phyloP scores from a whole-genome alignment of 2,329 filamentous ascomycete species.

The Trichoderma oligosporum region DNA sequence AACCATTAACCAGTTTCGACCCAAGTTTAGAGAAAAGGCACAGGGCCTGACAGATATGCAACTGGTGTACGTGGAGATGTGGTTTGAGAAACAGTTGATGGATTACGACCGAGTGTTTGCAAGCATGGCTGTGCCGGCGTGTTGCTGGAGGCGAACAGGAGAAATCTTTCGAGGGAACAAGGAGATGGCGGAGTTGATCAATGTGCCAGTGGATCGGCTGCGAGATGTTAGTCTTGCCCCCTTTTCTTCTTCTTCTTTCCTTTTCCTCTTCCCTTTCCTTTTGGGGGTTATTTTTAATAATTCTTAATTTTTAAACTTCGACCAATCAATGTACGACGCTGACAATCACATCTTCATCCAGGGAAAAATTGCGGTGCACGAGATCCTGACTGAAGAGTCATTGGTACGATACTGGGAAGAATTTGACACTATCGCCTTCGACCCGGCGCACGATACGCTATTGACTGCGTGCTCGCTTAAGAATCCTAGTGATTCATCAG shows the following conservation, averaged over 20 bases:
- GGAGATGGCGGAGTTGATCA: conserved; percentile 96
- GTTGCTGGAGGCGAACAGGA: conserved; percentile 92
- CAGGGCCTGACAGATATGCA: conserved; percentile 90
- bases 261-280: neutral
- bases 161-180: conserved; percentile 98
- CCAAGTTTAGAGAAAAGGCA: conserved; percentile 93
- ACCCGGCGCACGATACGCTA: conserved; percentile 88
- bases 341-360: conserved; percentile 35
- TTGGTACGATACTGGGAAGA: conserved; percentile 99
- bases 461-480: conserved; percentile 90
- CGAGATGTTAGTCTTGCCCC: conserved; percentile 66
- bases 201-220: conserved; percentile 84
- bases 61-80: conserved; percentile 94
- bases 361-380: conserved; percentile 92
- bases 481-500: conserved; percentile 66
- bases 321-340: neutral
- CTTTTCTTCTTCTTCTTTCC: neutral
- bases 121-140: conserved; percentile 97
- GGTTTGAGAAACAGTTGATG: conserved; percentile 95
- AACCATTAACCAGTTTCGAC: conserved; percentile 87
- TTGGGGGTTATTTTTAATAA: too few relatives aligned
- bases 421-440: conserved; percentile 96
- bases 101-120: conserved; percentile 98
- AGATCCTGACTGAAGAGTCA: conserved; percentile 92
- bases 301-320: too few relatives aligned